Evolutionary conservation across 2,329 filamentous ascomycete species (phyloP), one percentile per base, ranked within the genome.

Genomic region (Grosmannia serpens): DNA sequence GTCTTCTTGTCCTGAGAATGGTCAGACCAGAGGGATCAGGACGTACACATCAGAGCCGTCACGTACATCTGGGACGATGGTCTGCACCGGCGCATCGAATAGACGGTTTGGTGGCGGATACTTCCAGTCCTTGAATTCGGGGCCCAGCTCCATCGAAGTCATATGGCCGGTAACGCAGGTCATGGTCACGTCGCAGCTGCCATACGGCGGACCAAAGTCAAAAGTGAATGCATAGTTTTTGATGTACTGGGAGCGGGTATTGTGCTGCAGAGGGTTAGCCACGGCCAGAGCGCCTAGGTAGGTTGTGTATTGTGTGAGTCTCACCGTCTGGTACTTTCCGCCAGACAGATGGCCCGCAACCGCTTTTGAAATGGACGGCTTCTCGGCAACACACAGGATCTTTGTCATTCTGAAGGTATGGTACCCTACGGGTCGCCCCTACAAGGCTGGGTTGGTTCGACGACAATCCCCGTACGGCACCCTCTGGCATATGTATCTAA

Each of bases 221-320:
- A 94, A 99, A 52, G 86, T 80, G 68, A 99, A 99, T 31, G 84
- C 80, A 74, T 96, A 97, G 67, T 99, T 99, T 70, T 96, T 97
- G 70, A 95, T 86, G 73, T 85, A 97, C 65, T 82, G 81, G 63
- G 85, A 85, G 24, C 83, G 77, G 3, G 90, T 87, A 62, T 82
- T 79, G 64, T 79, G 78, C 89, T 95, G 60, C 3, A 13, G 8
- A 11, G 24, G 58, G 61, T 49, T 27, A 55, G 53, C 38, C 13
- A 17, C 2, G 24, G 24, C 38, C 22, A 11, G 15, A 46, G 8
- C 24, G 6, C 17, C 4, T 7, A 24, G 33, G 24, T 1, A 41
- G 26, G 22, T 10, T 31, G 10, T 13, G 13, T 4, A 3, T 38
- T 17, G 13, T 15, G 22, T 15, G 29, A n/a, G 56, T 20, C 85